Conservation (phyloP, 805 yeast genomes). For the Tetrapisispora taiwanensis region DNA sequence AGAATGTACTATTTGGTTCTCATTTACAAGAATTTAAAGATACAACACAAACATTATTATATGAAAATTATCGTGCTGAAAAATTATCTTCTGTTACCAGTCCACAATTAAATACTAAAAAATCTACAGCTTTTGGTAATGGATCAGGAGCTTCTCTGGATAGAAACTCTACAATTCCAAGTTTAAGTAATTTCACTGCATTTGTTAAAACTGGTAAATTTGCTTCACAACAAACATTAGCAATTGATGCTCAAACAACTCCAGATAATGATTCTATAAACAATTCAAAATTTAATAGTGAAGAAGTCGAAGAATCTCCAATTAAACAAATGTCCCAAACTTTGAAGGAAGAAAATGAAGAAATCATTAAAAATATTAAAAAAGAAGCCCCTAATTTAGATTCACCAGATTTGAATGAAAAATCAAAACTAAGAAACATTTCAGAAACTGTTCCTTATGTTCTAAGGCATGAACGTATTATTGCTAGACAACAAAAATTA, state of each 20-base stretch:
- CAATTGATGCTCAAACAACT: not conserved
- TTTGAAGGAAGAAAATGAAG: slow-evolving; percentile 31
- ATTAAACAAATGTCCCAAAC: slow-evolving; percentile 30
- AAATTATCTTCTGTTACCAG: slow-evolving; percentile 50
- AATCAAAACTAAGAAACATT: slow-evolving; percentile 61
- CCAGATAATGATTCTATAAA: slow-evolving; percentile 1
- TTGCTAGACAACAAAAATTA: slow-evolving; percentile 65
- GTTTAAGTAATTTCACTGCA: slow-evolving; percentile 29
- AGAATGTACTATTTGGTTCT: slow-evolving; percentile 69
- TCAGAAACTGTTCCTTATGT: slow-evolving; percentile 83
- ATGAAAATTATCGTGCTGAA: slow-evolving; percentile 74
- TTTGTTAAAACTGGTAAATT: slow-evolving; percentile 28
- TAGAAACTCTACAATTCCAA: slow-evolving; percentile 28
- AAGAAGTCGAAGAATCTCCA: slow-evolving; percentile 27
- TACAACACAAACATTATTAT: slow-evolving; percentile 62
- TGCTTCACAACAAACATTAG: slow-evolving; percentile 19
- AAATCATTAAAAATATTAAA: slow-evolving; percentile 29
- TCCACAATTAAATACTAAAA: slow-evolving; percentile 8
- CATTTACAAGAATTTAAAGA: slow-evolving; percentile 76
- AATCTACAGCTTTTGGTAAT: not conserved
- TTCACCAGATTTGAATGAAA: slow-evolving; percentile 32
- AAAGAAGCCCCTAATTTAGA: slow-evolving; percentile 28
- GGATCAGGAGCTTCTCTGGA: slow-evolving; percentile 4
- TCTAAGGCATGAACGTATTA: slow-evolving; percentile 62
- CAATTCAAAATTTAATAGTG: not conserved